Evolutionary conservation across 306 rosid species (phyloP), one percentile per base, ranked within the genome.

Genomic region (Dryas alaskensis): DNA sequence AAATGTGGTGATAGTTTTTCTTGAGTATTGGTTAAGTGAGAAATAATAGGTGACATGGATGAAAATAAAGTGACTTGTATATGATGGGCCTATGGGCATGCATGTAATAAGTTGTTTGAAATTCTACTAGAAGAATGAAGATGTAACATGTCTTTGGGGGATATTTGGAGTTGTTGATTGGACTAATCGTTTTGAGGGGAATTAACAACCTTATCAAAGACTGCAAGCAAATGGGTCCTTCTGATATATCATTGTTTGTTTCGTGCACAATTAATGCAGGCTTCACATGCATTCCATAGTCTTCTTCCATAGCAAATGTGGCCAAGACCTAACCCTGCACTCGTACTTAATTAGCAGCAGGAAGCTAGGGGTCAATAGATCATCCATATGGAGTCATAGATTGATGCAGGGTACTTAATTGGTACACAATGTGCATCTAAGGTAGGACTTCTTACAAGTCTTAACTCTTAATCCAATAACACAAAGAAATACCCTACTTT

Each of bases 161-260:
- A 27, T 22, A 22, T 22, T 22, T 70, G 65, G 70, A 60, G 45
- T 64, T 50, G 77, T 45, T 75, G 74, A 81, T 59, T 64, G 69
- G 80, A 80, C 80, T 45, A 17, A 76, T 60, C 67, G 7, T 49
- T 81, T 76, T 65, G 49, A 17, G 58, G 71, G 74, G 78, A 40
- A 19, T 19, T 19, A 19, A 60, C 81, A 72, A 37, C 6, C 58
- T 71, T 11, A 44, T 25, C 10, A 27, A 58, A 25, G 46, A 14
- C 66, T 7, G 46, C 58, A 46, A 46, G 76, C 57, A 25, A 72
- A 44, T 45, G 74, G 74, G 76, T 45, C 67, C 66, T 57, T 45
- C 54, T 44, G 27, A 43, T 19, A 14, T 17, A 19, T 9, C 0
- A n/a, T 40, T 3, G 31, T 37, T 31, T 17, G 61, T 13, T 40